These are phyloP conservation scores for Capsicum chinense DNA, from an alignment of 257 asterid species.

Conservation along the genomic window DNA sequence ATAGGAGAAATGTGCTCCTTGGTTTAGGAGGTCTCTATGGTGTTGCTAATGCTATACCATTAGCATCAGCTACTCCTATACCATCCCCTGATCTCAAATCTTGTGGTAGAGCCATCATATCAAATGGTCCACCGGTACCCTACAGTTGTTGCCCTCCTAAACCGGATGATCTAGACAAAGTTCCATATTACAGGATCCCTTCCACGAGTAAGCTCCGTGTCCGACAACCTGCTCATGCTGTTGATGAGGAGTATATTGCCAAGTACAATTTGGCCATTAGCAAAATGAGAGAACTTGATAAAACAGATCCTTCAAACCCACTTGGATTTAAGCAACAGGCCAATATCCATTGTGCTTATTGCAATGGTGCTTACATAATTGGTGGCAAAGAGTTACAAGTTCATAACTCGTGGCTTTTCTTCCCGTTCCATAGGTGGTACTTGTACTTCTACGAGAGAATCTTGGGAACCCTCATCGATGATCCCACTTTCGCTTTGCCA, in stretches of 20 bases:
- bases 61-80: not conserved
- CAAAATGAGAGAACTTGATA: slow-evolving; percentile 25
- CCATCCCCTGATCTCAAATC: not conserved
- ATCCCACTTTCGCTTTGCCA: slow-evolving; percentile 33
- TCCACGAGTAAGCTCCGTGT: not conserved
- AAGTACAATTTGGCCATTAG: slow-evolving; percentile 31
- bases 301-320: slow-evolving; percentile 9
- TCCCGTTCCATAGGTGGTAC: slow-evolving; percentile 44
- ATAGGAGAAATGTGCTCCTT: slow-evolving; percentile 28
- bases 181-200: slow-evolving; percentile 18
- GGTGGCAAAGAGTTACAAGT: slow-evolving; percentile 23
- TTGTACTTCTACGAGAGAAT: slow-evolving; percentile 36
- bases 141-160: slow-evolving; percentile 23
- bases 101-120: not conserved
- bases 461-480: slow-evolving; percentile 17
- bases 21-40: slow-evolving; percentile 28
- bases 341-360: slow-evolving; percentile 34
- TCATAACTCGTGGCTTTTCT: not conserved
- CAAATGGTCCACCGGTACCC: too few species aligned
- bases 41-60: slow-evolving; percentile 12
- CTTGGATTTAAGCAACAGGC: slow-evolving; percentile 31
- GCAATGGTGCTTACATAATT: slow-evolving; percentile 33
- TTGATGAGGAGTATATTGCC: not conserved
- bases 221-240: slow-evolving; percentile 33
- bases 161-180: not conserved